phyloP scores from a whole-genome alignment of 2,329 filamentous ascomycete species.

The Sclerotinia sclerotiorum region DNA sequence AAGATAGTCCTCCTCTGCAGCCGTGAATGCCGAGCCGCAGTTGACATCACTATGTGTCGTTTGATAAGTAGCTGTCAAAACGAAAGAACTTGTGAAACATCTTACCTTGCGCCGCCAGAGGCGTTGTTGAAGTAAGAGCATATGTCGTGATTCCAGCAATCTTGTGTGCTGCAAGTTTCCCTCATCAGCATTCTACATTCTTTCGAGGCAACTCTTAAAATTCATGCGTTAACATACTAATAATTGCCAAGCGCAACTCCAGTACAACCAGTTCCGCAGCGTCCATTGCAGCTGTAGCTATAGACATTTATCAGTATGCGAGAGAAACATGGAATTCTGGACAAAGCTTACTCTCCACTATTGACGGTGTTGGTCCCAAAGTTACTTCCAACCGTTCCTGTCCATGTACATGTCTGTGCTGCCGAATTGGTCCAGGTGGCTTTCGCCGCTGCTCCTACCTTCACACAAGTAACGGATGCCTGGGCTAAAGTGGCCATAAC shows the following conservation, averaged over 20 bases:
- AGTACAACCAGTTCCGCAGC: constrained; percentile 49
- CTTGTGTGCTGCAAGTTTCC: constrained; percentile 42
- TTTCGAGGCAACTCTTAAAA: background rate
- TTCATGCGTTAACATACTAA: constrained; percentile 38
- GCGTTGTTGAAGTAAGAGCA: constrained; percentile 53
- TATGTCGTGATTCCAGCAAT: constrained; percentile 52
- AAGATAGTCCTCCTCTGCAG: constrained; percentile 47
- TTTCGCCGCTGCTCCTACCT: constrained; percentile 45
- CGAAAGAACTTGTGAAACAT: background rate
- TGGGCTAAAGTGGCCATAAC: background rate
- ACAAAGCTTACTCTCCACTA: constrained; percentile 47
- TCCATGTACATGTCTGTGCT: constrained; percentile 46
- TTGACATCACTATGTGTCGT: constrained; percentile 46
- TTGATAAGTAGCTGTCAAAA: background rate
- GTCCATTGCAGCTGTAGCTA: constrained; percentile 52
- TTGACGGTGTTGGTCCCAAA: constrained; percentile 45
- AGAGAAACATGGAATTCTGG: background rate
- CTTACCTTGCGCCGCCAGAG: constrained; percentile 49
- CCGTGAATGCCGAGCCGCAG: constrained; percentile 47
- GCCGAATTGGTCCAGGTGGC: constrained; percentile 49
- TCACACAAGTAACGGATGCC: constrained; percentile 44
- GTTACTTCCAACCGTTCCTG: constrained; percentile 49
- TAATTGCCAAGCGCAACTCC: constrained; percentile 48
- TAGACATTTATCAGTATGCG: constrained; percentile 1
- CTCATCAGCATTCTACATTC: background rate